Percentiles rank a stretch among this genome's conserved stretches.
Conservation (phyloP, 305 asterid species). For the Solanum hybrid region DNA sequence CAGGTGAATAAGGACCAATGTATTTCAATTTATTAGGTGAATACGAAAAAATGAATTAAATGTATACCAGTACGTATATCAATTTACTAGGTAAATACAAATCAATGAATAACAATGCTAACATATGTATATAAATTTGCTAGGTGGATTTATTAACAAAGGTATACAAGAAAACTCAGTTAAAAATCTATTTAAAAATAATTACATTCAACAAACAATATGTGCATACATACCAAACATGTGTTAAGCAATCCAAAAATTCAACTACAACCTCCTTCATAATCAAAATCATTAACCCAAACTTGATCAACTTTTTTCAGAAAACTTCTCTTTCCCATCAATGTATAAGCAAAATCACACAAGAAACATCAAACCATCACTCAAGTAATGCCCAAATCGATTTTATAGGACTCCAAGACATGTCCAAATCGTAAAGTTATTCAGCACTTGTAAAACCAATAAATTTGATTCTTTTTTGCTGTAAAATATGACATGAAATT, state of each 20-base stretch:
- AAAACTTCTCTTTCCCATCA: not conserved
- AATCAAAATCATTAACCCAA: not conserved
- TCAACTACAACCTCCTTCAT: not conserved
- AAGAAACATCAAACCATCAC: not conserved
- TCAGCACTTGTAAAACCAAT: too few species aligned
- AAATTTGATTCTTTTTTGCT: too few species aligned
- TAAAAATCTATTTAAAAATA: too few species aligned
- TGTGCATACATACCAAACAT: not conserved
- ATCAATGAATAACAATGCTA: not conserved
- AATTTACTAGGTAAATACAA: too few species aligned
- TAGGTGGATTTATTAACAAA: not conserved
- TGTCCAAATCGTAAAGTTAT: too few species aligned
- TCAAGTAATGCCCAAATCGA: too few species aligned
- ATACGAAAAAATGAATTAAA: not conserved
- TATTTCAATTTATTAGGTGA: not conserved
- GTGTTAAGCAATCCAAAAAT: not conserved
- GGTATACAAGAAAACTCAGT: not conserved
- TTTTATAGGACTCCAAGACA: too few species aligned
- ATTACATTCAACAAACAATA: not conserved
- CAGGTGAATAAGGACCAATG: not conserved
- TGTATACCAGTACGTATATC: too few species aligned
- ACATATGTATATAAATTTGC: too few species aligned
- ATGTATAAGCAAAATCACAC: not conserved
- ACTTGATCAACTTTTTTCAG: not conserved
- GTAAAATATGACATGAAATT: too few species aligned